phyloP scores from a whole-genome alignment of 257 asterid species.

The Solanum ossicruentum region DNA sequence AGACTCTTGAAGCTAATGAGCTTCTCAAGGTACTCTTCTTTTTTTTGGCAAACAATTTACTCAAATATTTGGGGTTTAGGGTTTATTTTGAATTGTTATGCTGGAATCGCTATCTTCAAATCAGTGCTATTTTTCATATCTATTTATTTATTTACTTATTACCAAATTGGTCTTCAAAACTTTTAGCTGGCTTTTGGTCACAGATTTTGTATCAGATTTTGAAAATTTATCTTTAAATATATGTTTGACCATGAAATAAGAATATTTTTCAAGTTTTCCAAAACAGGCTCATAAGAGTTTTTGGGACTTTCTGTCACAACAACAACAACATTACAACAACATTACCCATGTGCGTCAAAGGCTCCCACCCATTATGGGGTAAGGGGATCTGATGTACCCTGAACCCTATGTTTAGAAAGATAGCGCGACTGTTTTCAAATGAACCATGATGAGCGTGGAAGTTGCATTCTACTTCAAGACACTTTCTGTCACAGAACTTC shows the following conservation, averaged over 20 bases:
- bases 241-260: background rate
- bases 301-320: background rate
- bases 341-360: too few species aligned
- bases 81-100: background rate
- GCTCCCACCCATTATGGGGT: too few species aligned
- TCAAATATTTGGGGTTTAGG: background rate
- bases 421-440: too few species aligned
- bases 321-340: too few species aligned
- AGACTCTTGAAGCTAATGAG: conserved; percentile 89
- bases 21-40: conserved; percentile 58
- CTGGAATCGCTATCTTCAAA: background rate
- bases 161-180: background rate
- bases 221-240: background rate
- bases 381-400: too few species aligned
- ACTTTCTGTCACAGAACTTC: background rate
- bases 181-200: background rate
- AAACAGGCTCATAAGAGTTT: background rate
- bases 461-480: too few species aligned
- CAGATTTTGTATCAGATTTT: background rate
- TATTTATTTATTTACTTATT: background rate
- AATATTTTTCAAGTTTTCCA: background rate
- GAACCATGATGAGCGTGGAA: too few species aligned
- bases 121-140: background rate
- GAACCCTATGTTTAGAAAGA: too few species aligned
- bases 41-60: background rate